These are phyloP conservation scores for Coemansia sp. DNA, from an alignment of 192 early-diverging fungal genomes.

Conservation along the genomic window DNA sequence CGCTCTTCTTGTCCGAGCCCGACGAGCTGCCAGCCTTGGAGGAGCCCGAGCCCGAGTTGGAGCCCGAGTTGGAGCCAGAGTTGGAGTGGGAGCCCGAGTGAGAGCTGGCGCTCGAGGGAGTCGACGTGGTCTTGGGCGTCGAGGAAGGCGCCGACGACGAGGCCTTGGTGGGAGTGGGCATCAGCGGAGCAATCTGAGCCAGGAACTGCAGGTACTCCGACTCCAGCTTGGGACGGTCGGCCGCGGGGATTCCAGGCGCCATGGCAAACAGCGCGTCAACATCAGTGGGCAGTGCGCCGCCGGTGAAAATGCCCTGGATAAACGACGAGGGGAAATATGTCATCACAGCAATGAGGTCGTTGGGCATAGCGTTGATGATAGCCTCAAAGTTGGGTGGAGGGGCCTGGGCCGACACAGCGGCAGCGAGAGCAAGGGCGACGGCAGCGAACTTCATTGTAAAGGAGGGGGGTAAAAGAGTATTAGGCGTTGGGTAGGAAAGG, in stretches of 20 bases:
- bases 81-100: not conserved
- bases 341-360: conserved; percentile 26
- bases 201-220: conserved; percentile 41
- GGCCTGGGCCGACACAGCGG: conserved; percentile 3
- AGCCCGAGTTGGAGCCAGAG: not conserved
- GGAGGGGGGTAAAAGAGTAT: not conserved
- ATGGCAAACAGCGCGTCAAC: conserved; percentile 17
- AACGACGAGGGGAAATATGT: conserved; percentile 23
- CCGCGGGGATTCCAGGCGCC: conserved; percentile 22
- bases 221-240: conserved; percentile 16
- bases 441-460: conserved; percentile 35
- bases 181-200: conserved; percentile 15
- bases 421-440: conserved; percentile 11
- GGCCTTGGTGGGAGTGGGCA: conserved; percentile 13
- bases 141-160: not conserved
- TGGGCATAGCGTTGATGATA: conserved; percentile 32
- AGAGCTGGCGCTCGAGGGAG: not conserved
- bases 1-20: not conserved
- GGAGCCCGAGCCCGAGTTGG: not conserved
- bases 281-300: conserved; percentile 30
- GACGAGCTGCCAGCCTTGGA: not conserved
- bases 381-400: conserved; percentile 24
- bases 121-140: not conserved
- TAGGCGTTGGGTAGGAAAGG: not conserved
- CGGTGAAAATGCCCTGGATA: conserved; percentile 27